A percentile compares a stretch with the other conserved stretches of the same genome.
Conservation (phyloP, 192 early-diverging fungal species). For the Phycomyces nitens region DNA sequence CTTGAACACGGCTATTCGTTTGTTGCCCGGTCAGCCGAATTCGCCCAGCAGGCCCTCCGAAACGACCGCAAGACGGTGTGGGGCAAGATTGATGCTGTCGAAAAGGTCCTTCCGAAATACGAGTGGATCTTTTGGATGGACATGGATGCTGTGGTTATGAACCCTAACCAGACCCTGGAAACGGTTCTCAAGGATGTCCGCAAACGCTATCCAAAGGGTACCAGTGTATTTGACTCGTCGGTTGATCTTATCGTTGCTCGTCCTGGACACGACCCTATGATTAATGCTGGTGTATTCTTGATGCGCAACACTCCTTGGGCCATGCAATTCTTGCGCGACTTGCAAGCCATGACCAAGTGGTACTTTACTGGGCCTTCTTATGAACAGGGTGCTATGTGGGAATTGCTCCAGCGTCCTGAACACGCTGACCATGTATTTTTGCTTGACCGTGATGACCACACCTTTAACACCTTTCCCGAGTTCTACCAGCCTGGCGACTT, state of each 20-base stretch:
- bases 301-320: conserved; percentile 56
- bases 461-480: conserved; percentile 57
- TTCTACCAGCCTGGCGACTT: conserved; percentile 44
- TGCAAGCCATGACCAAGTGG: conserved; percentile 38
- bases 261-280: conserved; percentile 45
- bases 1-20: conserved; percentile 49
- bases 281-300: conserved; percentile 59
- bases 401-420: conserved; percentile 40
- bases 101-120: conserved; percentile 55
- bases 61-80: conserved; percentile 50
- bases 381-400: conserved; percentile 60
- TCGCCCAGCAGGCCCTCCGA: conserved; percentile 45
- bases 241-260: conserved; percentile 48
- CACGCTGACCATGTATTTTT: conserved; percentile 36
- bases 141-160: conserved; percentile 56
- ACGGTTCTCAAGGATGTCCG: conserved; percentile 39
- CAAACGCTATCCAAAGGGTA: conserved; percentile 17
- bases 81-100: conserved; percentile 55
- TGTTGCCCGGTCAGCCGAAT: conserved; percentile 52
- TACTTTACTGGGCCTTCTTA: conserved; percentile 37
- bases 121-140: conserved; percentile 64
- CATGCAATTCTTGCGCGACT: conserved; percentile 40
- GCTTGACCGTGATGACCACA: conserved; percentile 48
- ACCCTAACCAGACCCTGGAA: conserved; percentile 39
- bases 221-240: conserved; percentile 27